Conservation (phyloP, 2,329 filamentous ascomycete genomes). For the Ophiostoma australiae region DNA sequence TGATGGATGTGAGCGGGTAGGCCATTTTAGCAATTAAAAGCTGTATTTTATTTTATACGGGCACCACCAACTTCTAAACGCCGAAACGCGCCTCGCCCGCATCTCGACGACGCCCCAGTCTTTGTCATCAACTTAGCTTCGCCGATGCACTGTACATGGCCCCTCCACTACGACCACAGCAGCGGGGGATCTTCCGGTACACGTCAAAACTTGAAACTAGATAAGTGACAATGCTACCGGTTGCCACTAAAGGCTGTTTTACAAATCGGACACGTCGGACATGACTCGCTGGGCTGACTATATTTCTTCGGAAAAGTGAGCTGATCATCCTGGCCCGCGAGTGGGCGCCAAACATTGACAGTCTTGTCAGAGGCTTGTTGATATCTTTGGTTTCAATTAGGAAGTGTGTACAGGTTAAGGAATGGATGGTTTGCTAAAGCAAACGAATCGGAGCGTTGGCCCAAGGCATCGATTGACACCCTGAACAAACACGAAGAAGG, state of each 20-base stretch:
- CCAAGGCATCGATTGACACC: background rate
- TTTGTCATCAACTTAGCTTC: background rate
- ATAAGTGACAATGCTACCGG: background rate
- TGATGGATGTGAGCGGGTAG: background rate
- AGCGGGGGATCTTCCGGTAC: background rate
- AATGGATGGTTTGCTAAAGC: background rate
- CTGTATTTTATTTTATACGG: background rate
- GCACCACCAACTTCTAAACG: constrained; percentile 1
- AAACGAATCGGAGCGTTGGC: background rate
- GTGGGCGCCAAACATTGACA: background rate
- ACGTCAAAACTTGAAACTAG: background rate
- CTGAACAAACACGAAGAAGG: background rate
- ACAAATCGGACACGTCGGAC: background rate
- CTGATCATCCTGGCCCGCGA: background rate
- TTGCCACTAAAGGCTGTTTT: background rate
- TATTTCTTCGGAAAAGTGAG: constrained; percentile 6
- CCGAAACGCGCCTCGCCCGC: background rate
- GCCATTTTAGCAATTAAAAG: background rate
- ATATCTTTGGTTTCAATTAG: background rate
- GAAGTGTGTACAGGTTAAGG: background rate
- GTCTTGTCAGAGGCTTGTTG: no score
- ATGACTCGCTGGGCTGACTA: background rate
- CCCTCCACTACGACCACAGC: background rate
- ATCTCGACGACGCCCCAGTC: background rate
- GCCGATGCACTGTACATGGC: background rate